Percentiles rank a stretch among this genome's conserved stretches.
phyloP scores from a whole-genome alignment of 2,329 filamentous ascomycete species.

The Cladophialophora immunda region DNA sequence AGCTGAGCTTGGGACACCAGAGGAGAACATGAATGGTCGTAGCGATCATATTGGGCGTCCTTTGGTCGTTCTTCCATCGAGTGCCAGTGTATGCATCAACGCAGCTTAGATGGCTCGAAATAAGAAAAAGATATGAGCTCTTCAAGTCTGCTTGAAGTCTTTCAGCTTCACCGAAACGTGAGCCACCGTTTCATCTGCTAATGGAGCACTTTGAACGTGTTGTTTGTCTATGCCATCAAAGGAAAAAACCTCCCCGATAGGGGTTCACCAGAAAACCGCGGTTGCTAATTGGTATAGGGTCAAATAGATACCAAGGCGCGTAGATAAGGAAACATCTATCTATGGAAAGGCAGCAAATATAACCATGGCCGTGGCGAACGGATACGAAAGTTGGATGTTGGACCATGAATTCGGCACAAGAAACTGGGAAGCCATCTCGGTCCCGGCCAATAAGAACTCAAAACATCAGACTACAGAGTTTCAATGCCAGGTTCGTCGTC shows the following conservation, averaged over 20 bases:
- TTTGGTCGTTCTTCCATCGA: background rate
- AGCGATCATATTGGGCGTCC: background rate
- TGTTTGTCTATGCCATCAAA: background rate
- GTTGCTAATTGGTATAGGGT: background rate
- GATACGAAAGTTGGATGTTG: conserved; percentile 10
- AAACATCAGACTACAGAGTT: background rate
- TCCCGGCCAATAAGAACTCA: conserved; percentile 16
- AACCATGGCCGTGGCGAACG: background rate
- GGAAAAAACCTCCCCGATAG: background rate
- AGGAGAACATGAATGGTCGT: background rate
- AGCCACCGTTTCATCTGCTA: background rate
- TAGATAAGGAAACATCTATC: background rate
- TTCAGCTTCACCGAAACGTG: background rate
- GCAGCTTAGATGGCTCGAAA: background rate
- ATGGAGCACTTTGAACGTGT: background rate
- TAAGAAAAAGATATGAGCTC: background rate
- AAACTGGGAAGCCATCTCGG: conserved; percentile 22
- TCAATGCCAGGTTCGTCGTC: background rate
- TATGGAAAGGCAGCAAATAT: background rate
- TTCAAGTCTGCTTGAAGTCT: background rate
- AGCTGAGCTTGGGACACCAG: background rate
- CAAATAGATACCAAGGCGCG: background rate
- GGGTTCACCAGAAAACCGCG: background rate
- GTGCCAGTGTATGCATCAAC: background rate
- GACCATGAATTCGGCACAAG: conserved; percentile 5